Base-by-base conservation (phyloP, 2,329 filamentous ascomycete genomes). In the Colletotrichum siamense region DNA sequence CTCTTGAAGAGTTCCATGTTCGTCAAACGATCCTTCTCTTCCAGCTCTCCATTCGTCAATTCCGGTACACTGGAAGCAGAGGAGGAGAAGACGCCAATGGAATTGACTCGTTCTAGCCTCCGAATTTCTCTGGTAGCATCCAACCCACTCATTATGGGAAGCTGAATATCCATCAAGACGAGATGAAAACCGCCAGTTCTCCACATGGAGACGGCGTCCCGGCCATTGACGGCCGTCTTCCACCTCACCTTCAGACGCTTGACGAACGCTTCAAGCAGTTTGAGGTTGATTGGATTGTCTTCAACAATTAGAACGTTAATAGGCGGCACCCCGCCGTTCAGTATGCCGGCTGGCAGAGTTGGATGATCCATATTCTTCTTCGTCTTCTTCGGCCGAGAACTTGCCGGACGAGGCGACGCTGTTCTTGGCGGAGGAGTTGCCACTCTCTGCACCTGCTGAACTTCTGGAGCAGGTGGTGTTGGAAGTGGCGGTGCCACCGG, bases 241-340 rank as follows among this genome's bases (percentile, higher is more conserved):
- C 96, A 99, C 39, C 97, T 92, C 8, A 99, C 97, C 82, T 98
- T 98, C 66, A 99, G 89, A 65, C 96, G 91, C 86, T 98, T 98
- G 89, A 99, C 96, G 82, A 99, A 98, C 2, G 96, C 96, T 82
- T 98, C 96, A 44, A 99, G 88, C 12, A 99, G 92, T 81, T 95
- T 95, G 79, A 99, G 88, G 82, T 99, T 99, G 89, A 99, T 99
- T 78, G 97, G 96, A 84, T 99, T 99, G 87, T 99, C 97, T 87
- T 99, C 97, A 16, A 99, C 97, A 77, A 99, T 98, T 59, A 99
- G 89, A 9, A 99, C 96, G 80, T 98, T 99, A 86, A 99, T 99
- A 2, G 97, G 96, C 9, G 97, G 97, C 1, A 99, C 95, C 2
- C 93, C 93, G 70, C 93, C 94, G 79, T 96, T 95, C 32, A 98